Base-by-base conservation (phyloP, 2,329 filamentous ascomycete genomes). In the Colletotrichum sojae region DNA sequence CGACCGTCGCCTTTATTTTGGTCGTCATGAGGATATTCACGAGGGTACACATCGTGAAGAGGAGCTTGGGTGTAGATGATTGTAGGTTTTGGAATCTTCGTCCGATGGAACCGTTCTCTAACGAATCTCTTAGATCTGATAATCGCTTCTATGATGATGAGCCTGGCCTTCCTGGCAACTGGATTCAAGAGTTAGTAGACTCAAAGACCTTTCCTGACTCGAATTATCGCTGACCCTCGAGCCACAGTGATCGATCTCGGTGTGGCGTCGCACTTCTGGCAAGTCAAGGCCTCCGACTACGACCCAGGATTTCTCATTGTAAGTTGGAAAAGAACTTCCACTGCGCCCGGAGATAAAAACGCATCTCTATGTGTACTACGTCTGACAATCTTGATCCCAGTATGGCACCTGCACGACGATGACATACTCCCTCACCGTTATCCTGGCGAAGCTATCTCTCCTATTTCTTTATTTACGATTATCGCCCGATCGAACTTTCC, bases 401-500 rank as follows among this genome's bases (percentile, higher is more conserved):
- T 48, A 48, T 18, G 45, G 45, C 16, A 48, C 45, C n/a, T 48
- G 45, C n/a, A 48, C 45, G 45, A 48, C 45, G 16, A 48, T 82
- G 9, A 48, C 53, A 8, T 63, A 55, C 40, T 40, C 52, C 15
- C 51, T 63, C 39, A 46, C 48, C 25, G 54, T 45, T 36, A 52
- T 53, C 40, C 52, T 57, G 27, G 46, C 61, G 51, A 64, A 64
- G 39, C 45, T 64, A 31, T 64, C 61, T 45, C 56, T 64, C 12
- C 45, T 64, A 10, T 53, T 54, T 15, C 36, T 64, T n/a, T 57
- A 57, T 18, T 27, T 57, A 18, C 53, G 61, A 18, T 27, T 64
- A 13, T 54, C 69, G 80, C 73, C 75, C 16, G 76, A 76, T 5
- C 76, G 72, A 39, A 74, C 73, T 36, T 77, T 78, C 67, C 76